A percentile compares a stretch with the other conserved stretches of the same genome.
These are phyloP conservation scores for Aspergillus fijiensis DNA, from an alignment of 2,329 filamentous ascomycete genomes.

Conservation along the genomic window DNA sequence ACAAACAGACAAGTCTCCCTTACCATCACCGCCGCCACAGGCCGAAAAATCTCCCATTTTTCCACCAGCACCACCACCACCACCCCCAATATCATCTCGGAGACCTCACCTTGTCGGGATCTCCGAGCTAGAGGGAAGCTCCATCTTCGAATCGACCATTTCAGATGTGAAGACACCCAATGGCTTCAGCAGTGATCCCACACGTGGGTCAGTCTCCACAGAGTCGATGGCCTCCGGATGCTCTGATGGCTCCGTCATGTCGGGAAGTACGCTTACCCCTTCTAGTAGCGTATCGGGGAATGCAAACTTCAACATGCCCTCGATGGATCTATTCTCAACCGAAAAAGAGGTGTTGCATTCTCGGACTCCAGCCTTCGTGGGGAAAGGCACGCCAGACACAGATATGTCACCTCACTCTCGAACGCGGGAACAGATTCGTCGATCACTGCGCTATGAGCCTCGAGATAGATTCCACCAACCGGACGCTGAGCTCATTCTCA, in stretches of 20 bases:
- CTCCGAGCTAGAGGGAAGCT: neutral
- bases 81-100: neutral
- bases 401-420: slow-evolving; percentile 27
- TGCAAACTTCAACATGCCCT: neutral
- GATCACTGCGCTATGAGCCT: slow-evolving; percentile 29
- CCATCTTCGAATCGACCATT: neutral
- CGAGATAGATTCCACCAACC: slow-evolving; percentile 28
- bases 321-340: neutral
- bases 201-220: slow-evolving; percentile 21
- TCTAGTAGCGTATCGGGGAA: slow-evolving; percentile 7
- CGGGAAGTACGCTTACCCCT: slow-evolving; percentile 8
- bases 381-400: neutral
- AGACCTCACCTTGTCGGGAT: neutral
- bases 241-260: slow-evolving; percentile 19
- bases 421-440: slow-evolving; percentile 25
- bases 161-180: neutral
- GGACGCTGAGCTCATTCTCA: slow-evolving; percentile 18
- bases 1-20: slow-evolving; percentile 18
- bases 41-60: neutral
- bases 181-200: neutral
- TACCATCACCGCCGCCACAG: neutral
- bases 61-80: neutral
- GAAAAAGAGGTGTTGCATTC: slow-evolving; percentile 4
- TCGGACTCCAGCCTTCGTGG: neutral
- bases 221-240: slow-evolving; percentile 18